Evolutionary conservation across 345 rosid genomes (phyloP), one percentile per base, ranked within the genome.

Genomic region (Corymbia maculata): DNA sequence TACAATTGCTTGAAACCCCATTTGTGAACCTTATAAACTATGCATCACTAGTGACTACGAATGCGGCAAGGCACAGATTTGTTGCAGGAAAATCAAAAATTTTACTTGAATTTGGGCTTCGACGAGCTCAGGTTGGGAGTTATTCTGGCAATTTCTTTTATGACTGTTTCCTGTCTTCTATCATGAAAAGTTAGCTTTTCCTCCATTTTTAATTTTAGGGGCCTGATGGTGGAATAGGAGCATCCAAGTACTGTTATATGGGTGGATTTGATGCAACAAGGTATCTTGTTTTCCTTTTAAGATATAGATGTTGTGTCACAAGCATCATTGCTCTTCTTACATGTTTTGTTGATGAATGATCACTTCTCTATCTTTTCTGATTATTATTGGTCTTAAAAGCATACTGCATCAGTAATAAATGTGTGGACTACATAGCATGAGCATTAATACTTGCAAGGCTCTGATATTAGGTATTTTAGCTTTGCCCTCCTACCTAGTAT

Each of bases 241-340:
- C 99, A 85, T 98, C 99, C 26, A 97, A 94, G 59, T 98, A 98
- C 88, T 94, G 99, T 91, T 98, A 98, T 86, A 88, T 97, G 55
- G 99, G 99, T 92, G 99, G 99, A 87, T 97, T 98, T 93, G 99
- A 98, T 89, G 97, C 99, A 36, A 97, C 99, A 68, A 97, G 99
- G 99, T 93, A 93, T 88, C 86, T 89, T 80, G 52, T 75, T 50
- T 86, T 36, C 10, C 66, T 30, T 51, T 50, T 86, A 22, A 32
- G 79, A 79, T 55, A 47, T 86, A 19, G 30, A 86, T 79, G 85
- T 85, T 86, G 87, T 84, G 47, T 42, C 82, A 75, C 11, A 75
- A 13, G 66, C 51, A 13, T 79, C 79, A 57, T 26, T 85, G 9
- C 36, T n/a, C 61, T 44, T 61, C 55, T 85, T 61, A 5, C 9